Evolutionary conservation across 495 filamentous ascomycete genomes (phyloP), one percentile per base, ranked within the genome.

Genomic region (Acidomyces sp.): DNA sequence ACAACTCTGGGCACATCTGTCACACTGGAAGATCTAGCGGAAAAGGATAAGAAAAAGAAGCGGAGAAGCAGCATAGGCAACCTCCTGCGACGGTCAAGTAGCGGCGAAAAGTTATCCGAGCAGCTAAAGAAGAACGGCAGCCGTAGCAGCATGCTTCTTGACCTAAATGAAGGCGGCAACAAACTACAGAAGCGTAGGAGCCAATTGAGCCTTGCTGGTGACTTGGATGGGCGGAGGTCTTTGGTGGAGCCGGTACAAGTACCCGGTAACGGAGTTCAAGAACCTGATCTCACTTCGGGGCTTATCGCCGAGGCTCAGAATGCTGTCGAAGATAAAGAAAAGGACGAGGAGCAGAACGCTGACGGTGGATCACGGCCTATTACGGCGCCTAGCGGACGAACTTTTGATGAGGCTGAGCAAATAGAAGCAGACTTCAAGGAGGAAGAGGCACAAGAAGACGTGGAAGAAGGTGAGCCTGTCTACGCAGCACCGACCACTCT

Each of bases 401-500:
- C 13, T 9, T 53, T 62, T 17, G 58, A 52, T 43, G 56, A 61
- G 13, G 57, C 58, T 3, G 61, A 62, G 15, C 57, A 63, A 3
- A 59, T 62, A 18, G 63, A 67, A 22, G 53, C 58, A 4, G 70
- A 68, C 53, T 57, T 13, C 54, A 54, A 49, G 20, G 52, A 55
- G 18, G 55, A 49, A 13, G 50, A 52, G 23, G 45, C 31, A 0
- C 49, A 53, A 26, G 35, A 45, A 20, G 57, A 61, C 15, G 48
- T 38, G 1, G 51, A 58, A 32, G 21, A 39, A 18, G 53, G 50
- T 15, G 68, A 67, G 20, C 55, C 52, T 25, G 45, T 62, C 0
- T 85, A 74, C 29, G 83, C 80, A 0, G 70, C 75, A 15, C 90
- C 90, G 3, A 93, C 82, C 3, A 97, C 90, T 1, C 69, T 97